Evolutionary conservation across 495 filamentous ascomycete genomes (phyloP).

Genomic region (Hyaloscypha bicolor): DNA sequence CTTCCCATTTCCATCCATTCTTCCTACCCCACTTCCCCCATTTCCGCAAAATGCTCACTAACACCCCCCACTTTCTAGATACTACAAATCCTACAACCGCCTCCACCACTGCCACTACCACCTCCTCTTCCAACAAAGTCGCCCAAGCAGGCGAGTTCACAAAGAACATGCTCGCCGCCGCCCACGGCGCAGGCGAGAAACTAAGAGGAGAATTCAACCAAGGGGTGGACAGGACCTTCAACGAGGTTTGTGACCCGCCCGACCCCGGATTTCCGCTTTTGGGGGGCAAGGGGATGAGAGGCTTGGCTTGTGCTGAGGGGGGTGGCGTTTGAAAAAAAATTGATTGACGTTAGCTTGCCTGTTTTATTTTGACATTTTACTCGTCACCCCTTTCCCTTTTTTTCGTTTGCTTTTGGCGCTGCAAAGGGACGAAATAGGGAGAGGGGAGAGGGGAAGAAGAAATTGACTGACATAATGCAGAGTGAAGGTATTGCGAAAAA

Average conservation of each 20-base stretch:
- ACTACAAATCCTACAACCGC: neutral
- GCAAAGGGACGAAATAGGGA: neutral
- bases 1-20: neutral
- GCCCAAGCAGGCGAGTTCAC: neutral
- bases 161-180: conserved; percentile 7
- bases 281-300: neutral
- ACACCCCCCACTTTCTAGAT: too few relatives aligned
- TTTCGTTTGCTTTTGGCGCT: neutral
- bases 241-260: conserved; percentile 2
- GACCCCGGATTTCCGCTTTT: neutral
- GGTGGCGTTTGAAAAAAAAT: neutral
- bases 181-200: conserved; percentile 17
- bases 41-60: too few relatives aligned
- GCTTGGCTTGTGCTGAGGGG: neutral
- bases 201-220: conserved; percentile 9
- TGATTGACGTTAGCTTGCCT: neutral
- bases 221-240: conserved; percentile 5
- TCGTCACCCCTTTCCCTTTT: neutral
- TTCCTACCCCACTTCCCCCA: neutral
- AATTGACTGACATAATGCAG: neutral
- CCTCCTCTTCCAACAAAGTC: neutral
- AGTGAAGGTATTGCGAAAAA: conserved; percentile 16
- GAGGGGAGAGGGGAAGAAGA: neutral
- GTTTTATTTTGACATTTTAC: neutral
- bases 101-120: neutral